phyloP scores from a whole-genome alignment of 208 protist genomes.

The Leishmania tropica region DNA sequence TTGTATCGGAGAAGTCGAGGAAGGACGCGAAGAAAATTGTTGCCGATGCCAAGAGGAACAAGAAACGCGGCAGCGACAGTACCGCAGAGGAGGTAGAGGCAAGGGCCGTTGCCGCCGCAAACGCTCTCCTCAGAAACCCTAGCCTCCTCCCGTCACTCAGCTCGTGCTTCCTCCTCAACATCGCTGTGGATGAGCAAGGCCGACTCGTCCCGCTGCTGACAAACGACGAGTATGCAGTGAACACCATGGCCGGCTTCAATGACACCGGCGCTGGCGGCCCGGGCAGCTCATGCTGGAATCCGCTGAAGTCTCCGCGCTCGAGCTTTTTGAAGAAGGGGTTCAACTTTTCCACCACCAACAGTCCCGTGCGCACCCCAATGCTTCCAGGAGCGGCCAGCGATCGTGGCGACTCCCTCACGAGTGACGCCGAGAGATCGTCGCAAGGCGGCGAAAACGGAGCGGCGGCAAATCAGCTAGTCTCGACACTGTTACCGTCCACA shows the following conservation, averaged over 20 bases:
- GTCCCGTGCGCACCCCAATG: neutral
- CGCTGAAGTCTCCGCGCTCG: neutral
- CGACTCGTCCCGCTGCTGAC: conserved; percentile 15
- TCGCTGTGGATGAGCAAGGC: conserved; percentile 30
- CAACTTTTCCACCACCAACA: neutral
- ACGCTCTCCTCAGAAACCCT: conserved; percentile 19
- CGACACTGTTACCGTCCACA: neutral
- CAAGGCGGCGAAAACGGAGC: neutral
- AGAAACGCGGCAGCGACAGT: conserved; percentile 4
- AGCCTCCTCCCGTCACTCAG: conserved; percentile 27
- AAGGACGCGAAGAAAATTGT: conserved; percentile 17
- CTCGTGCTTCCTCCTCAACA: conserved; percentile 34
- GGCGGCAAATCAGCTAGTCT: neutral
- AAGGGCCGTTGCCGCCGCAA: conserved; percentile 21
- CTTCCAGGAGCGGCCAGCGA: no score
- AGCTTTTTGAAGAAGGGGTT: neutral
- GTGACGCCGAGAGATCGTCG: neutral
- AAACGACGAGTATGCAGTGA: neutral
- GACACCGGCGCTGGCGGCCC: neutral
- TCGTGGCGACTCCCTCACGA: neutral
- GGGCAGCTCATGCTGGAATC: neutral
- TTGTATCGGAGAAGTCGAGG: conserved; percentile 25
- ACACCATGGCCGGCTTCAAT: neutral
- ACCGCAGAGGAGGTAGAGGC: conserved; percentile 13
- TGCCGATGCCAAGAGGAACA: conserved; percentile 1